Evolutionary conservation across 2,329 filamentous ascomycete genomes (phyloP).

Genomic region (Fusarium sp.): DNA sequence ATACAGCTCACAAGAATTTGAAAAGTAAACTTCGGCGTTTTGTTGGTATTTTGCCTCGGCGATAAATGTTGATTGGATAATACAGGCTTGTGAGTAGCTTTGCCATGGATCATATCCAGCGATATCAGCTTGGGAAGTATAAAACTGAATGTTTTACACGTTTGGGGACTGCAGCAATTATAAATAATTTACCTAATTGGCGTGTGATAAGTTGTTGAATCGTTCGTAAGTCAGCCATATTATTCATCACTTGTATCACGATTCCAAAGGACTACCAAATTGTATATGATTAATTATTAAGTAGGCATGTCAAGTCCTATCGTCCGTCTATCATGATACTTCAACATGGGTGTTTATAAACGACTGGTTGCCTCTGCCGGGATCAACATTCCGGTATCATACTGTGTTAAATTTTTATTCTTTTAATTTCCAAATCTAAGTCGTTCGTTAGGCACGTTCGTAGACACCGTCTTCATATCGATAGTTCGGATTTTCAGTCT

Average conservation of each 20-base stretch:
- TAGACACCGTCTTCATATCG: slow-evolving; percentile 58
- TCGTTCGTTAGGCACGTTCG: slow-evolving; percentile 40
- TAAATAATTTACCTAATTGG: neutral
- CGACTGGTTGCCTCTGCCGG: slow-evolving; percentile 18
- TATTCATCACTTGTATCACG: neutral
- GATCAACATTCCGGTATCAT: slow-evolving; percentile 36
- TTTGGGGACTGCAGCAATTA: no score
- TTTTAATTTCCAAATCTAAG: neutral
- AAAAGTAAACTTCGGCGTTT: neutral
- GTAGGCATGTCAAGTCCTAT: neutral
- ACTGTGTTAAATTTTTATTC: neutral
- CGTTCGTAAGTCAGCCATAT: no score
- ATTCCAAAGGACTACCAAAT: no score
- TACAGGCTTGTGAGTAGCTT: no score
- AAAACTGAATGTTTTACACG: no score
- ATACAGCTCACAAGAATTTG: neutral
- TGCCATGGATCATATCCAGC: no score
- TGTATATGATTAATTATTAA: slow-evolving; percentile 43
- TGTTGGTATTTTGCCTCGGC: no score
- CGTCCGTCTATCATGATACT: slow-evolving; percentile 27
- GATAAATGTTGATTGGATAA: no score
- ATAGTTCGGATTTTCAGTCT: slow-evolving; percentile 44
- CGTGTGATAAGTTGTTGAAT: no score
- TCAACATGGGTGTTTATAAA: slow-evolving; percentile 22
- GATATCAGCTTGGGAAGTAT: no score